Evolutionary conservation across 768 basidiomycete species (phyloP).

Genomic region (Tulasnella sp.): DNA sequence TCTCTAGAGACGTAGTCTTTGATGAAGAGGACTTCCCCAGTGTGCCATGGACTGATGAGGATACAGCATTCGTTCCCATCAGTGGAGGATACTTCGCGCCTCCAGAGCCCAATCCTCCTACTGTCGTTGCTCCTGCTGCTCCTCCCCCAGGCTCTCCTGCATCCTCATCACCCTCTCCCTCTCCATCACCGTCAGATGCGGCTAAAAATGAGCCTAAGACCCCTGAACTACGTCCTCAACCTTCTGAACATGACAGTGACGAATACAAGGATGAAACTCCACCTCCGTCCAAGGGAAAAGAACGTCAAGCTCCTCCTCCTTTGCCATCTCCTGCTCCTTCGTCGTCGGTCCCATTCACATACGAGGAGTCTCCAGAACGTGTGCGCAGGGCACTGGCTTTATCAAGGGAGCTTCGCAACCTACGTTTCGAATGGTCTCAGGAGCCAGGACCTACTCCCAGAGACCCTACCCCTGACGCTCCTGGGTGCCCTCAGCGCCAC

Average conservation of each 20-base stretch:
- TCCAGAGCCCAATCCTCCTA: background rate
- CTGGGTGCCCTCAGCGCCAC: background rate
- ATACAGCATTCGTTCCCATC: background rate
- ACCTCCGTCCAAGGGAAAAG: background rate
- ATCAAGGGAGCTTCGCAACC: background rate
- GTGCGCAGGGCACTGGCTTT: no score
- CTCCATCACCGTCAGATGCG: background rate
- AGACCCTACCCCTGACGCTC: background rate
- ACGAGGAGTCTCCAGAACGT: no score
- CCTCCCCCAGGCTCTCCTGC: background rate
- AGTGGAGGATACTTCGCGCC: background rate
- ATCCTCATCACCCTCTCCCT: background rate
- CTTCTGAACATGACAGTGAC: background rate
- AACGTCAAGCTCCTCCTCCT: background rate
- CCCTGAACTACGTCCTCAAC: background rate
- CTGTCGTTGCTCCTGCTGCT: background rate
- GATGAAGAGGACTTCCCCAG: constrained; percentile 11
- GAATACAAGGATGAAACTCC: background rate
- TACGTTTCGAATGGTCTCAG: background rate
- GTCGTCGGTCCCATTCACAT: background rate
- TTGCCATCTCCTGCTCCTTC: background rate
- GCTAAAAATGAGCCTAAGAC: background rate
- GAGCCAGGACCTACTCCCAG: background rate
- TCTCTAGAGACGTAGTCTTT: constrained; percentile 12
- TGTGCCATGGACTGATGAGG: background rate